phyloP scores from a whole-genome alignment of 2,329 filamentous ascomycete genomes.

The Exophiala xenobiotica region DNA sequence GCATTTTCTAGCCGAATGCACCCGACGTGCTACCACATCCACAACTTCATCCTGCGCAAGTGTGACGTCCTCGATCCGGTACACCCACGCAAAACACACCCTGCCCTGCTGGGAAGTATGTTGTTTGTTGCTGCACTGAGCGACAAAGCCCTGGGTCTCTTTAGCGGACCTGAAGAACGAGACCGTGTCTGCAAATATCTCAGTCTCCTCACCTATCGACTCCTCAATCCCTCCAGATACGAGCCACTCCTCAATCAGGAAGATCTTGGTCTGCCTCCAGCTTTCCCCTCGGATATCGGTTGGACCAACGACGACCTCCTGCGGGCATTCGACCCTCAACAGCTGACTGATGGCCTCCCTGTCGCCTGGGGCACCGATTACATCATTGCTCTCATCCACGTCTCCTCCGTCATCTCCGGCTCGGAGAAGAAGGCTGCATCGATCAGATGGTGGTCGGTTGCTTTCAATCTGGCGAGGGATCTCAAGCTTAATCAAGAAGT shows the following conservation, averaged over 20 bases:
- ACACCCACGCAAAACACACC: conserved; percentile 44
- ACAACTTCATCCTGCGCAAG: conserved; percentile 49
- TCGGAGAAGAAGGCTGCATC: conserved; percentile 28
- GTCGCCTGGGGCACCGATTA: conserved; percentile 27
- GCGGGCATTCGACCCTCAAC: conserved; percentile 19
- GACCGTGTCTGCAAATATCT: conserved; percentile 34
- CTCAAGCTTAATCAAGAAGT: conserved; percentile 27
- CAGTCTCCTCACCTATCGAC: conserved; percentile 37
- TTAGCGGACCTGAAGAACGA: conserved; percentile 43
- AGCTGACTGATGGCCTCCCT: conserved; percentile 12
- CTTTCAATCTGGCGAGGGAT: conserved; percentile 26
- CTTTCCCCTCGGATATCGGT: conserved; percentile 17
- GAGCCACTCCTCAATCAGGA: conserved; percentile 31
- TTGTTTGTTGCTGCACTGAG: conserved; percentile 52
- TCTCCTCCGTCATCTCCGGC: conserved; percentile 25
- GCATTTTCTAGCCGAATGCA: conserved; percentile 46
- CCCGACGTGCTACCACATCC: conserved; percentile 49
- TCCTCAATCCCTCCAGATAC: conserved; percentile 29
- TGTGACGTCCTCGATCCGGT: conserved; percentile 44
- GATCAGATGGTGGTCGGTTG: conserved; percentile 22
- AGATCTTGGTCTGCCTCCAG: conserved; percentile 25
- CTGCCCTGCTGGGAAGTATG: conserved; percentile 49
- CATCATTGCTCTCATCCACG: conserved; percentile 27
- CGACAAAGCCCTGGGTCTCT: conserved; percentile 45
- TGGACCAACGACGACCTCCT: conserved; percentile 24